Base-by-base conservation (phyloP, 306 rosid species). In the Prunus fruticosa region DNA sequence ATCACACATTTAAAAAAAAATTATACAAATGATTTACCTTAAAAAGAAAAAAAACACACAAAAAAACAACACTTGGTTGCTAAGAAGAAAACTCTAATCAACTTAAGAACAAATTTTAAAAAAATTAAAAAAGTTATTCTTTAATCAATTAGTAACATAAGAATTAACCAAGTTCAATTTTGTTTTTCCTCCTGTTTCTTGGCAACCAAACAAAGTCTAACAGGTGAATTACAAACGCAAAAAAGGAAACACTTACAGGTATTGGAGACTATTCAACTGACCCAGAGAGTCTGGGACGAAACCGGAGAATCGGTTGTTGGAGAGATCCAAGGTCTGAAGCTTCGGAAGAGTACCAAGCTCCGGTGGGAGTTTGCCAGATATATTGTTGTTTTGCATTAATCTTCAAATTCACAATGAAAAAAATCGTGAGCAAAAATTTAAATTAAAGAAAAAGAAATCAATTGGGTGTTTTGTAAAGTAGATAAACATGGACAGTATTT, bases 291-390 rank as follows among this genome's bases (percentile, higher is more conserved):
- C 72, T 10, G 98, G 97, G 65, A 95, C 81, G 10, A 67, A 57
- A 22, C 96, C 96, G 5, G 93, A 90, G 74, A 92, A 84, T 18
- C 80, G 85, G 69, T 95, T 95, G 73, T 89, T 92, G 7, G 98
- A 95, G 82, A 95, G 93, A 85, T 95, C 98, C 72, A 95, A 66
- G 3, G 98, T 95, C 76, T 92, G 96, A 75, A 95, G 93, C 84
- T 83, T 86, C 14, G 88, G 60, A 71, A 95, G 96, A 13, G 75
- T 51, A 46, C 97, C 96, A 11, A 95, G 87, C 78, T 92, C 97
- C 14, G 78, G 69, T 20, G 98, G 97, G 56, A 95, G 87, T 83
- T 78, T 69, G 46, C 93, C 97, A 16, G 97, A 95, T 67, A 95
- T 88, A 56, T 95, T 92, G 78, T 95, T 95, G 80, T 92, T 95